Conservation (phyloP, 495 filamentous ascomycete species). For the Podospora sp. region DNA sequence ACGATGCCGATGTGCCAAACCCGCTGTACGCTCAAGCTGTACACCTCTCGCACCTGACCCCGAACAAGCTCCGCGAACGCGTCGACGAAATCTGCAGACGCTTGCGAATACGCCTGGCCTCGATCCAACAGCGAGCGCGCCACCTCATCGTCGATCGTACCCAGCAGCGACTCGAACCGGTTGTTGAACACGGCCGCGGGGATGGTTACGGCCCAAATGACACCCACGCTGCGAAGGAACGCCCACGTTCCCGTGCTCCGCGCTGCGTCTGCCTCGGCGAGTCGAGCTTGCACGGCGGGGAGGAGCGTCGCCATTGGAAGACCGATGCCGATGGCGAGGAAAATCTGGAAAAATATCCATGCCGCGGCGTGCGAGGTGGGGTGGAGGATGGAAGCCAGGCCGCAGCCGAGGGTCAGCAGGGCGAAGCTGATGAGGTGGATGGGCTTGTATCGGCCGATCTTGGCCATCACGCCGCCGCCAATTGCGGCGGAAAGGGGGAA, state of each 20-base stretch:
- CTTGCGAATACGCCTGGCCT: conserved; percentile 34
- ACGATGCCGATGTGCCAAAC: conserved; percentile 37
- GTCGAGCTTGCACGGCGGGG: conserved; percentile 42
- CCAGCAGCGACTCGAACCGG: conserved; percentile 28
- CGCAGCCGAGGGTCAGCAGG: conserved; percentile 43
- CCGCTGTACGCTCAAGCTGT: conserved; percentile 27
- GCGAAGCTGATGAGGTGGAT: conserved; percentile 45
- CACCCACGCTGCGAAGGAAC: conserved; percentile 52
- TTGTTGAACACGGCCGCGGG: conserved; percentile 56
- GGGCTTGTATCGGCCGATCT: conserved; percentile 49
- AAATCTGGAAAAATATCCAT: conserved; percentile 22
- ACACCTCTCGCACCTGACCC: conserved; percentile 33
- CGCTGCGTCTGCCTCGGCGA: conserved; percentile 44
- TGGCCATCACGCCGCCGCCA: conserved; percentile 39
- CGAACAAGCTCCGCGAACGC: conserved; percentile 25
- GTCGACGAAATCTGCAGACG: conserved; percentile 16
- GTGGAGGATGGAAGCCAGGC: conserved; percentile 45
- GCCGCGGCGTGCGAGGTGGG: not conserved
- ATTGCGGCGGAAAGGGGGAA: conserved; percentile 37
- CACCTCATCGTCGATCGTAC: conserved; percentile 28
- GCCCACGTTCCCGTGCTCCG: conserved; percentile 46
- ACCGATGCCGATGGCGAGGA: conserved; percentile 36
- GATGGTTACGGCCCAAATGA: conserved; percentile 54
- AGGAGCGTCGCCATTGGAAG: conserved; percentile 37
- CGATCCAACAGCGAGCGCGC: conserved; percentile 24